Evolutionary conservation across 768 basidiomycete species (phyloP).

Genomic region (Crassisporium funariophilum): DNA sequence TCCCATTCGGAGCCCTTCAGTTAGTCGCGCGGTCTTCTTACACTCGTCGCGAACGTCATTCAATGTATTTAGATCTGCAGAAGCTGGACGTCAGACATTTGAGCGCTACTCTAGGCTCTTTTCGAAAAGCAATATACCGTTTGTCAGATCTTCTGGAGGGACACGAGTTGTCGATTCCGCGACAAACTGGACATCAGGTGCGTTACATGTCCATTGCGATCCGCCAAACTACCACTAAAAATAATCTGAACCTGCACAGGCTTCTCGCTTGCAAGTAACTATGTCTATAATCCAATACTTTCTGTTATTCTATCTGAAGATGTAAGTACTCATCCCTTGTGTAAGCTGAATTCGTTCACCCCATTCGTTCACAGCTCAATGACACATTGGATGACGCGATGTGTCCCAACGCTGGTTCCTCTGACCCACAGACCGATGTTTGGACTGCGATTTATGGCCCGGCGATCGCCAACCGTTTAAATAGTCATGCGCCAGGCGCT

Average conservation of each 20-base stretch:
- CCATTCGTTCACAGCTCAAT: conserved; percentile 43
- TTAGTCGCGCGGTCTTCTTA: conserved; percentile 29
- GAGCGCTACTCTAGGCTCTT: conserved; percentile 56
- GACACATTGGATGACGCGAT: conserved; percentile 67
- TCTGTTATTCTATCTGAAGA: conserved; percentile 59
- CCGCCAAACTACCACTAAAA: not conserved
- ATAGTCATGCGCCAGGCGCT: conserved; percentile 62
- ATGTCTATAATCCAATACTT: conserved; percentile 46
- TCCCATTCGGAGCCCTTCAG: conserved; percentile 71
- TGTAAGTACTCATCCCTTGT: conserved; percentile 35
- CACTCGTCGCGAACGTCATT: not conserved
- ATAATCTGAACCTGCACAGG: conserved; percentile 38
- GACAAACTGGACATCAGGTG: conserved; percentile 70
- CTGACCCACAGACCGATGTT: conserved; percentile 42
- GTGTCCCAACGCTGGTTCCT: conserved; percentile 58
- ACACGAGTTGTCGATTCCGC: conserved; percentile 68
- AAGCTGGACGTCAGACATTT: conserved; percentile 54
- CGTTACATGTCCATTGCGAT: not conserved
- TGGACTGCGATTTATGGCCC: conserved; percentile 63
- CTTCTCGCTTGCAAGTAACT: conserved; percentile 55
- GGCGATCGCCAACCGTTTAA: conserved; percentile 60
- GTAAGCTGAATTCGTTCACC: not conserved
- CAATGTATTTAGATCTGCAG: conserved; percentile 29
- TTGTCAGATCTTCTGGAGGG: conserved; percentile 48
- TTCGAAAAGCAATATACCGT: conserved; percentile 45